Evolutionary conservation across 169 alveolate species (phyloP), one percentile per base, ranked within the genome.

Genomic region (Plasmodium berghei): DNA sequence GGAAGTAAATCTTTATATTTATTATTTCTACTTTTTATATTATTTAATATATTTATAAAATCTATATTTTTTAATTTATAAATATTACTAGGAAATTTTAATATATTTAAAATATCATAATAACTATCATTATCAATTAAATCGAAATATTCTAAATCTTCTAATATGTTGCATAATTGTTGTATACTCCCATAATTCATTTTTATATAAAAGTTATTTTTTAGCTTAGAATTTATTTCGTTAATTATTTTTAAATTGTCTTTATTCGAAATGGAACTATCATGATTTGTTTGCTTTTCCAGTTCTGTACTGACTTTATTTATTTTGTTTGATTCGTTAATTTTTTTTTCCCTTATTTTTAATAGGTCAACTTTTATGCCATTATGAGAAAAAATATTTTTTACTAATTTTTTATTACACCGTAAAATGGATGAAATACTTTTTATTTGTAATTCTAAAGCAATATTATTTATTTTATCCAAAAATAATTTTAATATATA

Each of bases 51-150:
- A 67, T 83, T 83, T 59, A 83, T 61, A 67, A 46, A 83, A 16
- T 83, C 90, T 2, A 83, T 52, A 48, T 67, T 61, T 56, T 67
- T 83, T 6, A 83, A 59, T 46, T 67, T 40, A 52, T 22, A 24
- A 48, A 26, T 26, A 40, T 71, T 20, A 18, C 24, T 40, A 34
- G 49, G 22, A 2, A 12, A 24, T 18, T 67, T 83, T 26, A 83
- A 67, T 26, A 59, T 34, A 62, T 67, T 45, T 28, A 83, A 66
- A 20, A 83, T 71, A 34, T 67, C 90, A 83, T 83, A 83, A 46
- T 83, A 83, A 40, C 58, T 67, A 61, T 83, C 62, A 67, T 83
- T 69, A 67, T 83, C 90, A 59, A 67, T 67, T 69, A 83, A 61
- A 16, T 83, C 14, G 48, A 83, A 83, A 66, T 10, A 83, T 83